A percentile compares a stretch with the other conserved stretches of the same genome.
Conservation (phyloP, 306 rosid species). For the Vicia villosa region DNA sequence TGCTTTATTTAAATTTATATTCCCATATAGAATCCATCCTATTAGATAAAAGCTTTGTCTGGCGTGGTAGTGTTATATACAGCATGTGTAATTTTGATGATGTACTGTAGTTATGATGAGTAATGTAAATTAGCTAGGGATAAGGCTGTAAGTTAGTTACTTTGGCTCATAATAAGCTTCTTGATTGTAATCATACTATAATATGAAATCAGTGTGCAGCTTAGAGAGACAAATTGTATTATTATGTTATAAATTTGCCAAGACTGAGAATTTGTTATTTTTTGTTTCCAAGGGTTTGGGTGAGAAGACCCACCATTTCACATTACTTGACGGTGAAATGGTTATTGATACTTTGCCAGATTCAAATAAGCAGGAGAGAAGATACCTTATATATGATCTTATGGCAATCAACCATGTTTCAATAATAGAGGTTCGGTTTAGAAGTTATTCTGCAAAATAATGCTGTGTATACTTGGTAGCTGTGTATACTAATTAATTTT, state of each 20-base stretch:
- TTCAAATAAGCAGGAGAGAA: constrained; percentile 90
- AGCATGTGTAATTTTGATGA: neutral
- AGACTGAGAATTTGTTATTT: constrained; percentile 49
- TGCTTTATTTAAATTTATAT: neutral
- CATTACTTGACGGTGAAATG: constrained; percentile 99
- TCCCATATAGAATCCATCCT: neutral
- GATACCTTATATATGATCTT: constrained; percentile 94
- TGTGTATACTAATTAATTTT: constrained; percentile 33
- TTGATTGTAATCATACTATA: constrained; percentile 18
- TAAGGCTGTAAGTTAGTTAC: constrained; percentile 2
- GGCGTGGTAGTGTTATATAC: constrained; percentile 4
- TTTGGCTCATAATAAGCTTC: constrained; percentile 5
- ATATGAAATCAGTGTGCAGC: constrained; percentile 18
- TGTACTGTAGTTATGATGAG: neutral
- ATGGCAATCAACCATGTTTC: constrained; percentile 83
- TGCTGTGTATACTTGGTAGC: constrained; percentile 1
- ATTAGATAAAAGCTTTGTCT: neutral
- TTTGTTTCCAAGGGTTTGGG: constrained; percentile 64
- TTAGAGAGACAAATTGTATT: constrained; percentile 9
- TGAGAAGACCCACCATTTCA: constrained; percentile 88
- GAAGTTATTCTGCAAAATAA: constrained; percentile 8
- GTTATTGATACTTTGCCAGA: constrained; percentile 92
- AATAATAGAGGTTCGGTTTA: constrained; percentile 70
- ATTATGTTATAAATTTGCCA: constrained; percentile 26
- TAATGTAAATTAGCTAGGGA: constrained; percentile 19